Conservation (phyloP, 1,284 basidiomycete species). For the Bjerkandera adusta region DNA sequence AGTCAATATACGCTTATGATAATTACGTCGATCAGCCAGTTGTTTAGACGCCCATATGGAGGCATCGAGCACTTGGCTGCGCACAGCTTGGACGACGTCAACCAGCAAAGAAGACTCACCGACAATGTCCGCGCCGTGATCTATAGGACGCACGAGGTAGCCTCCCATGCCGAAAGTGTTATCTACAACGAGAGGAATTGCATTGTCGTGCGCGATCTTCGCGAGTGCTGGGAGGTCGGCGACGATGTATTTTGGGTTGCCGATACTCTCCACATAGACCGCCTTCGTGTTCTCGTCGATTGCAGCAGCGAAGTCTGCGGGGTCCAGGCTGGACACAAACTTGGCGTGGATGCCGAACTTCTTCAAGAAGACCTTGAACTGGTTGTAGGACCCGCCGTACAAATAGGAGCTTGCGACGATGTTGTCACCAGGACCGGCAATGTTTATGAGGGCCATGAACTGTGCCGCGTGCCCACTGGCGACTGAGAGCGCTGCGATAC, state of each 20-base stretch:
- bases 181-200: slow-evolving; percentile 83
- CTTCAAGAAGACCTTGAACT: slow-evolving; percentile 85
- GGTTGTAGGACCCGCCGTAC: slow-evolving; percentile 85
- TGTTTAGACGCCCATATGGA: too few species aligned
- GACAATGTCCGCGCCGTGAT: slow-evolving; percentile 80
- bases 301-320: slow-evolving; percentile 67
- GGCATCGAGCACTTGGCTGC: too few species aligned
- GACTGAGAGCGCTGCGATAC: slow-evolving; percentile 76
- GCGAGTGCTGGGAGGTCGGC: slow-evolving; percentile 73
- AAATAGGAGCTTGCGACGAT: slow-evolving; percentile 70
- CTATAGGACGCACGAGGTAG: slow-evolving; percentile 70
- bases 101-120: slow-evolving; percentile 35
- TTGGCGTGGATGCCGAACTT: slow-evolving; percentile 79
- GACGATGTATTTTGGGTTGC: slow-evolving; percentile 83
- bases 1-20: neutral
- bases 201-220: slow-evolving; percentile 72
- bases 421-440: slow-evolving; percentile 77
- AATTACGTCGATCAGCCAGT: neutral
- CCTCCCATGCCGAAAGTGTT: slow-evolving; percentile 90
- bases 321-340: slow-evolving; percentile 64
- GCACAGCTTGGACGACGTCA: neutral
- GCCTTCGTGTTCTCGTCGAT: slow-evolving; percentile 80
- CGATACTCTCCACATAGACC: slow-evolving; percentile 82
- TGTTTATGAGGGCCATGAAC: slow-evolving; percentile 69
- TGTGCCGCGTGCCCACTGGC: slow-evolving; percentile 83